Evolutionary conservation across 306 rosid genomes (phyloP).

Genomic region (Vigna hirtella): DNA sequence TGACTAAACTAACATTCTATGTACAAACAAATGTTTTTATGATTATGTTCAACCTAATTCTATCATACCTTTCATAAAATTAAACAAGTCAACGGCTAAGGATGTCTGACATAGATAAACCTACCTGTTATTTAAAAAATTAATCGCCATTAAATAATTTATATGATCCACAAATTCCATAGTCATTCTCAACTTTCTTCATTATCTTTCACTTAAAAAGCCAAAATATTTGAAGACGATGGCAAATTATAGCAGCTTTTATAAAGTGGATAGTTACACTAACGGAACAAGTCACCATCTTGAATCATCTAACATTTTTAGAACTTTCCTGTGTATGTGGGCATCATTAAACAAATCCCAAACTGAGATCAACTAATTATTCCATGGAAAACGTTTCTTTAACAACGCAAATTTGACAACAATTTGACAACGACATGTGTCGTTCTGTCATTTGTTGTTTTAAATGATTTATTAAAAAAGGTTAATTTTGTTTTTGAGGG

Average conservation of each 20-base stretch:
- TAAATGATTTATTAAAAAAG: no score
- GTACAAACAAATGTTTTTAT: no score
- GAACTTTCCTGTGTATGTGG: conserved; percentile 31
- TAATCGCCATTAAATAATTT: neutral
- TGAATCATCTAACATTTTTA: conserved; percentile 26
- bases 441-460: no score
- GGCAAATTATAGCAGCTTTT: conserved; percentile 1
- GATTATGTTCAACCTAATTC: no score
- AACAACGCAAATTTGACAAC: no score
- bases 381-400: neutral
- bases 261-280: conserved; percentile 9
- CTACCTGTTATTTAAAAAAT: neutral
- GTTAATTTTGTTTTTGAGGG: no score
- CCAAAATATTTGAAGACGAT: conserved; percentile 9
- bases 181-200: neutral
- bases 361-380: conserved; percentile 36
- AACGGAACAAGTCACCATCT: conserved; percentile 30
- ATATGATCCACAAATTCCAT: conserved; percentile 10
- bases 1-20: neutral
- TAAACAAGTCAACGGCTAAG: no score
- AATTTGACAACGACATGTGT: no score
- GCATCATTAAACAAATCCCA: conserved; percentile 43
- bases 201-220: conserved; percentile 9
- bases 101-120: no score
- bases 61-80: no score